Percentiles rank a stretch among this genome's conserved stretches.
Conservation (phyloP, 768 basidiomycete species). For the Leccinum truebloodii region DNA sequence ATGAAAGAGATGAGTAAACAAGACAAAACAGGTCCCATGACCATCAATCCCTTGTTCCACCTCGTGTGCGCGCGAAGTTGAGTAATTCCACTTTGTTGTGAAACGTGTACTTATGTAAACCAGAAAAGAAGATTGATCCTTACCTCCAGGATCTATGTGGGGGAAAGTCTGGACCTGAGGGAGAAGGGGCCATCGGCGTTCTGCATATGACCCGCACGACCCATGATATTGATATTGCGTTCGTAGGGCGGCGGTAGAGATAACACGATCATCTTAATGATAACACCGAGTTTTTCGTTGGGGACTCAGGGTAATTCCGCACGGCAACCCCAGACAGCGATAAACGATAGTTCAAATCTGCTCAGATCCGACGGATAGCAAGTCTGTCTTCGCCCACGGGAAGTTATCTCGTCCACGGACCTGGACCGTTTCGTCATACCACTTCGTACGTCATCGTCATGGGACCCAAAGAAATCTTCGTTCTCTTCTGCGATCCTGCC, state of each 20-base stretch:
- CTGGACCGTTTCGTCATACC: not conserved
- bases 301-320: not conserved
- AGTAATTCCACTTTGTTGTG: not conserved
- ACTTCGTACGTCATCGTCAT: not conserved
- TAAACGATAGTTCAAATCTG: not conserved
- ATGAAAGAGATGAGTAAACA: not conserved
- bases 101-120: not conserved
- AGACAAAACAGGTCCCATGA: not conserved
- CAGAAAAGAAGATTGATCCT: not conserved
- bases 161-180: not conserved
- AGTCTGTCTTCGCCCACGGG: not conserved
- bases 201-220: conserved; percentile 16
- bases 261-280: not conserved
- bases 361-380: not conserved
- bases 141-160: not conserved
- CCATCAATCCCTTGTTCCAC: not conserved
- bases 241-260: conserved; percentile 7
- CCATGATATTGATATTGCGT: not conserved
- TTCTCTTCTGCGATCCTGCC: not conserved
- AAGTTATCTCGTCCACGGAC: not conserved
- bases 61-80: not conserved
- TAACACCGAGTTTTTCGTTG: not conserved
- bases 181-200: not conserved
- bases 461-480: not conserved
- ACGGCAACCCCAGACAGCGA: not conserved